Evolutionary conservation across 1,284 basidiomycete genomes (phyloP).

Genomic region (Cutaneotrichosporon cutaneum): DNA sequence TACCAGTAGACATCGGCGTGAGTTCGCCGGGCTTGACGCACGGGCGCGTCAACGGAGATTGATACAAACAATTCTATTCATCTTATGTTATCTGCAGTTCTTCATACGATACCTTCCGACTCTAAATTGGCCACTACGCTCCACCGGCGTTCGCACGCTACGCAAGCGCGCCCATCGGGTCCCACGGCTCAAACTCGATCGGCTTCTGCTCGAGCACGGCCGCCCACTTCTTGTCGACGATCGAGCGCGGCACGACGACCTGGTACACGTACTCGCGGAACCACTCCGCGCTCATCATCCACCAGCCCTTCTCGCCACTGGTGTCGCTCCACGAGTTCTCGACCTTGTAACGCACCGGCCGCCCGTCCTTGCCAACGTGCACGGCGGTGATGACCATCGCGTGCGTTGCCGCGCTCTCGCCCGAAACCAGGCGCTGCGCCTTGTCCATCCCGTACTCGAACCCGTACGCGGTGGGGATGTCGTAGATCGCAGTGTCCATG

Average conservation of each 20-base stretch:
- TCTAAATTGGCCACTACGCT: not conserved
- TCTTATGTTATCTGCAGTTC: not conserved
- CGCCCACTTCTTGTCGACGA: constrained; percentile 75
- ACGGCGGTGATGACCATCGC: constrained; percentile 83
- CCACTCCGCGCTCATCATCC: constrained; percentile 88
- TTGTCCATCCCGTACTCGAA: constrained; percentile 67
- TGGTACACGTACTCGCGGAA: constrained; percentile 76
- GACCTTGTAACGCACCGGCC: constrained; percentile 82
- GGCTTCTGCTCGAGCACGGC: constrained; percentile 72
- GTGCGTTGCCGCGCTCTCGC: constrained; percentile 66
- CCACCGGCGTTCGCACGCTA: not conserved
- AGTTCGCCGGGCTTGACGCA: no score
- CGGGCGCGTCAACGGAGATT: no score
- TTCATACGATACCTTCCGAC: not conserved
- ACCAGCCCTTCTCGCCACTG: constrained; percentile 81
- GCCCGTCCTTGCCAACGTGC: constrained; percentile 74
- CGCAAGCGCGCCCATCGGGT: constrained; percentile 67
- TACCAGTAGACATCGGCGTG: no score
- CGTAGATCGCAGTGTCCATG: constrained; percentile 81
- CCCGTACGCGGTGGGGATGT: constrained; percentile 73
- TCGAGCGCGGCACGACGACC: constrained; percentile 75
- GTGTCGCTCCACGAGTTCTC: constrained; percentile 93
- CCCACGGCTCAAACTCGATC: constrained; percentile 76
- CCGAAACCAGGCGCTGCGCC: constrained; percentile 73
- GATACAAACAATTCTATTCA: not conserved